phyloP scores from a whole-genome alignment of 2,329 filamentous ascomycete genomes.

The Epichloe scottii region DNA sequence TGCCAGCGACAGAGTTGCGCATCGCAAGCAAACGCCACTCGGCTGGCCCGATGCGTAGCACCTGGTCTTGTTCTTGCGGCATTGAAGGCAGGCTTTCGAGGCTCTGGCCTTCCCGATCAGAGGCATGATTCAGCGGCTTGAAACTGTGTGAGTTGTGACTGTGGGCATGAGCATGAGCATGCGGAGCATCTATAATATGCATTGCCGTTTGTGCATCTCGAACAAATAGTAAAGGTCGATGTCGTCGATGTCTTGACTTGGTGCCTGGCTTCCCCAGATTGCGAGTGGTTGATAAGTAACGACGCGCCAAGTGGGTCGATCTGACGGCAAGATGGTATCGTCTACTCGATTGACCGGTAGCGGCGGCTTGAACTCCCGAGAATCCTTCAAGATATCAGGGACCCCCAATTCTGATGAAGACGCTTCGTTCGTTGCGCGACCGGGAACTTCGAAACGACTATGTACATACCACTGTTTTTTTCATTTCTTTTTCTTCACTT shows the following conservation, averaged over 20 bases:
- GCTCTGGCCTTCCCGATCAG: slow-evolving; percentile 12
- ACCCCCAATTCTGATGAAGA: too few species aligned
- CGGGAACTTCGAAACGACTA: too few species aligned
- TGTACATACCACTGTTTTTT: too few species aligned
- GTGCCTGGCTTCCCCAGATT: neutral
- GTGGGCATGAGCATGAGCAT: neutral
- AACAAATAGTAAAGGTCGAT: too few species aligned
- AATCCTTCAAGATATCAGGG: too few species aligned
- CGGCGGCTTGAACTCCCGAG: too few species aligned
- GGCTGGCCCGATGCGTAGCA: slow-evolving; percentile 11
- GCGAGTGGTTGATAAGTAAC: neutral
- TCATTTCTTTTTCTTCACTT: too few species aligned
- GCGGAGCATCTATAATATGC: neutral
- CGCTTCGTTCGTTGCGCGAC: too few species aligned
- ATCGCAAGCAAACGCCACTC: slow-evolving; percentile 12
- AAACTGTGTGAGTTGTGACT: too few species aligned
- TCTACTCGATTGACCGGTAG: neutral
- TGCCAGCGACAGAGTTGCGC: slow-evolving; percentile 11
- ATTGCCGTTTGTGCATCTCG: neutral
- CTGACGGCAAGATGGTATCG: too few species aligned
- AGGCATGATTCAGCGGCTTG: slow-evolving; percentile 10
- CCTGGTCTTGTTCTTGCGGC: slow-evolving; percentile 15
- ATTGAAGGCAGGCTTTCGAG: slow-evolving; percentile 15
- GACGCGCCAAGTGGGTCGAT: neutral
- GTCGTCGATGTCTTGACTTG: too few species aligned